Percentiles rank a stretch among this genome's conserved stretches.
phyloP scores from a whole-genome alignment of 2,329 filamentous ascomycete genomes.

The Penicillium sp. region DNA sequence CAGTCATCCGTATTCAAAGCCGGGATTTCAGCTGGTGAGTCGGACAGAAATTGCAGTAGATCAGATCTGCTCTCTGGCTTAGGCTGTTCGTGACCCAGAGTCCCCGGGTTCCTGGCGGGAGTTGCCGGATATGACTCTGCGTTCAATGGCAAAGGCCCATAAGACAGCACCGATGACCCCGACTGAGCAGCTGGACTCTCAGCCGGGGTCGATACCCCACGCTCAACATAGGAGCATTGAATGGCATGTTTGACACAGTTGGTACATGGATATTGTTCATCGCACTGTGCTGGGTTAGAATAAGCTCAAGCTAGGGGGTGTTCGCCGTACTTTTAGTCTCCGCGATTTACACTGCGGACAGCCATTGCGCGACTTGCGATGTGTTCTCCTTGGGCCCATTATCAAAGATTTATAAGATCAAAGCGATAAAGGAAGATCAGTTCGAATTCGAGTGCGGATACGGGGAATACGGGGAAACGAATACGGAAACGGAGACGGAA shows the following conservation, averaged over 20 bases:
- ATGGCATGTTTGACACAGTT: conserved; percentile 27
- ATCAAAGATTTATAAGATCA: not conserved
- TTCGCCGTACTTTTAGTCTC: conserved; percentile 21
- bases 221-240: conserved; percentile 20
- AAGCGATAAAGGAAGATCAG: conserved; percentile 2
- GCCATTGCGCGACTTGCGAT: conserved; percentile 30
- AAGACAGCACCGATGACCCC: not conserved
- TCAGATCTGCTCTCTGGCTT: conserved; percentile 8
- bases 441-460: conserved; percentile 16
- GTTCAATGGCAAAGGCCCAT: not conserved
- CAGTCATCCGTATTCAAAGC: conserved; percentile 13
- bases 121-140: conserved; percentile 1
- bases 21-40: not conserved
- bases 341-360: conserved; percentile 27
- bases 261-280: conserved; percentile 26
- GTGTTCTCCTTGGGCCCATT: conserved; percentile 27
- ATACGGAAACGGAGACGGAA: conserved; percentile 11
- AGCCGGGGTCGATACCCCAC: not conserved
- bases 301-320: not conserved
- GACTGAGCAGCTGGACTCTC: conserved; percentile 4
- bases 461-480: not conserved
- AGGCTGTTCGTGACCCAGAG: not conserved
- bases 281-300: conserved; percentile 20
- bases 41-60: conserved; percentile 13
- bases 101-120: not conserved